Evolutionary conservation across 345 rosid species (phyloP), one percentile per base, ranked within the genome.

Genomic region (Camelina sativa): DNA sequence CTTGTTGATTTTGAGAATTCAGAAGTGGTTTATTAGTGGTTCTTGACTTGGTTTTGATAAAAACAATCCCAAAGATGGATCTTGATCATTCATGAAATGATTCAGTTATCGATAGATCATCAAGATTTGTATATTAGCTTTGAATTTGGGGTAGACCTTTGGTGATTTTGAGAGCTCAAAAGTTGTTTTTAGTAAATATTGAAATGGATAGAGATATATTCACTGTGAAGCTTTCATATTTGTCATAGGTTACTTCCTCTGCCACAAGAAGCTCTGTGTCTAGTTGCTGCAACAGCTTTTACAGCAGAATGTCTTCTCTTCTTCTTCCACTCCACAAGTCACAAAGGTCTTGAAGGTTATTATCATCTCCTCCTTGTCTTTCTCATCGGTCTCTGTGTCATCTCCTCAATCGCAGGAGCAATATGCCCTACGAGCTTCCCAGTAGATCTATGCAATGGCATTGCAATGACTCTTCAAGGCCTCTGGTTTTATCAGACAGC

Each of bases 401-500:
- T 86, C 72, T 83, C 92, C 40, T 71, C 84, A 1, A 56, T 87
- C 17, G 91, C 89, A 2, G 99, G 99, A 76, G 89, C 92, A 22
- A 69, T 91, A 60, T 86, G 85, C 47, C 89, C 93, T 1, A 85
- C 86, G 61, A 95, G 91, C 86, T 91, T 95, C 81, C 86, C 97
- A 1, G 71, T 88, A 46, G 97, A 95, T 82, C 73, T 91, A 52
- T 83, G 88, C 64, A 79, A 75, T 23, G 96, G 92, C 70, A 84
- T 89, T 56, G 95, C 92, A 34, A 85, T 91, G 64, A 87, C 96
- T 25, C 89, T 95, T 23, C 99, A 95, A 76, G 99, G 99, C 70
- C 89, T 95, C 25, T 95, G 99, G 99, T 95, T 95, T 82, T 91
- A 91, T 67, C 99, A 91, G 79, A 91, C 98, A 4, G 97, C 97